Percentiles rank a stretch among this genome's conserved stretches.
Conservation (phyloP, 2,329 filamentous ascomycete genomes). For the Exophiala alcalophila region DNA sequence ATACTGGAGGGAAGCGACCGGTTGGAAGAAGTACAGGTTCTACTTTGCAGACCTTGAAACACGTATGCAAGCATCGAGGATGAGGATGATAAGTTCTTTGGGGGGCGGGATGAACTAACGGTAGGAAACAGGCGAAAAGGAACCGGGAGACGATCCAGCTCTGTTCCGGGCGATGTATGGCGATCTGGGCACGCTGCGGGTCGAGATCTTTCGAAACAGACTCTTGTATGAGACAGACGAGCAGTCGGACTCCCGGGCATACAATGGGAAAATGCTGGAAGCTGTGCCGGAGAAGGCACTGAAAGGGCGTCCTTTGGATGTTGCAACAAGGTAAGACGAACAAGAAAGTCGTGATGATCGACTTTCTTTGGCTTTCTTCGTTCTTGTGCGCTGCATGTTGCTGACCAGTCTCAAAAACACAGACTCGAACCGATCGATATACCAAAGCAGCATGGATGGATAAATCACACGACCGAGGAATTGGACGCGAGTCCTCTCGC, state of each 20-base stretch:
- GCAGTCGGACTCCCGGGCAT: background rate
- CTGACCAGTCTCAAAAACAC: too few species aligned
- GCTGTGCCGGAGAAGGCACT: constrained; percentile 30
- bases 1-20: constrained; percentile 1
- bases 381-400: background rate
- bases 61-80: constrained; percentile 4
- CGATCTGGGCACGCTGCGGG: constrained; percentile 8
- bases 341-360: too few species aligned
- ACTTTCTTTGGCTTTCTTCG: constrained; percentile 2
- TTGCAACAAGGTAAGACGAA: constrained; percentile 27
- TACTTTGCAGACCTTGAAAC: constrained; percentile 17
- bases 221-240: too few species aligned
- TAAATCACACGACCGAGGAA: too few species aligned
- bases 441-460: too few species aligned
- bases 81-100: background rate
- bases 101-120: too few species aligned
- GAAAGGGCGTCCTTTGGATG: constrained; percentile 30
- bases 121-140: constrained; percentile 5
- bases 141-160: background rate
- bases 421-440: too few species aligned
- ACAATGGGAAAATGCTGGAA: constrained; percentile 10
- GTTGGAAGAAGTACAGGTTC: constrained; percentile 24
- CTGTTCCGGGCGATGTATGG: constrained; percentile 8
- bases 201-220: constrained; percentile 16
- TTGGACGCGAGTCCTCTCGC: constrained; percentile 16